Percentiles rank a stretch among this genome's conserved stretches.
phyloP scores from a whole-genome alignment of 2,329 filamentous ascomycete species.

The Teratosphaeria destructans region DNA sequence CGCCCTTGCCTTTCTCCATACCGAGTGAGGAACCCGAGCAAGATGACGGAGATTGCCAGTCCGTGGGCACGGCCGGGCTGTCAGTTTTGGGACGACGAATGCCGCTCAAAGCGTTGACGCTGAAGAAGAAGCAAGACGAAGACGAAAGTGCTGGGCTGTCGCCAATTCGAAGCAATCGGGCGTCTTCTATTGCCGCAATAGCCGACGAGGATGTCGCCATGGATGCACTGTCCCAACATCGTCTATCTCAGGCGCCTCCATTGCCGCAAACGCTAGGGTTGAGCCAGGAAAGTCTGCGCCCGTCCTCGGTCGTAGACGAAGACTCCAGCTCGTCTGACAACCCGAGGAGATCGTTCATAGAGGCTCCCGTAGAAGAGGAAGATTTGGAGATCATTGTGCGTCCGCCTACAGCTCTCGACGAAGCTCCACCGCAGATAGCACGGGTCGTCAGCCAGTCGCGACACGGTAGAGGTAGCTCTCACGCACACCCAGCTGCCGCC shows the following conservation, averaged over 20 bases:
- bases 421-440: background rate
- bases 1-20: conserved; percentile 57
- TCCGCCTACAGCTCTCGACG: conserved; percentile 1
- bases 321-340: background rate
- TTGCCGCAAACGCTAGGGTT: background rate
- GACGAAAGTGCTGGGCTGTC: conserved; percentile 17
- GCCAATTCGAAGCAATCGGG: conserved; percentile 29
- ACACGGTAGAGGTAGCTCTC: background rate
- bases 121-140: conserved; percentile 4
- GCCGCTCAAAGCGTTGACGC: conserved; percentile 3
- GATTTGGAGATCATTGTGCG: conserved; percentile 13
- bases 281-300: background rate
- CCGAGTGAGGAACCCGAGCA: conserved; percentile 40
- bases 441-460: background rate
- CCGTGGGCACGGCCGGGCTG: background rate
- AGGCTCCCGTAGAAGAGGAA: conserved; percentile 11
- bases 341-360: conserved; percentile 3
- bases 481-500: background rate
- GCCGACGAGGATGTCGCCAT: conserved; percentile 50
- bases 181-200: conserved; percentile 41
- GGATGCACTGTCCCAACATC: conserved; percentile 19
- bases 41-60: conserved; percentile 29
- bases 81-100: conserved; percentile 1
- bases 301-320: background rate
- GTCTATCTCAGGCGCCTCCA: conserved; percentile 5